Evolutionary conservation across 768 basidiomycete species (phyloP), one percentile per base, ranked within the genome.

Genomic region (Russula sp.): DNA sequence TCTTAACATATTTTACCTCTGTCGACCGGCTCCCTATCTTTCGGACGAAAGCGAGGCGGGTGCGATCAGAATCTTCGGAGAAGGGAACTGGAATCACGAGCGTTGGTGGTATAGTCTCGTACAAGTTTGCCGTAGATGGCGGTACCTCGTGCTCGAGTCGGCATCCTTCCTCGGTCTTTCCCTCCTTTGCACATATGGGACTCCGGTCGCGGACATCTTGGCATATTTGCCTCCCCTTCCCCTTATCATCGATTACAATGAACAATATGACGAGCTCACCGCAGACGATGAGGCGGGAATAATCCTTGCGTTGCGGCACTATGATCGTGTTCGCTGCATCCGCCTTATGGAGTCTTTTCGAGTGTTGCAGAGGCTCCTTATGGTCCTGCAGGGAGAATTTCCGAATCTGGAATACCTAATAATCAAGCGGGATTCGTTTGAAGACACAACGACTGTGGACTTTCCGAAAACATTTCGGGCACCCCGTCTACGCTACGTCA

Each of bases 321-420:
- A 24, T 8, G 48, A 38, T 24, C 58, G 58, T 3, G 48, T 59
- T 20, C 57, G 34, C 46, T 44, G 44, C 16, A 58, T 58, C 46
- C 44, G 30, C 30, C 13, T 58, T 30, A 2, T 10, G 11, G 9
- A 34, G 3, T 7, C 57, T 22, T 5, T 32, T 34, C 14, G 14
- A 11, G 24, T 34, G 5, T 18, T 58, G 44, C n/a, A 9, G 44
- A 58, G 8, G n/a, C n/a, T 58, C 44, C 6, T 58, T 14, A 13
- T 1, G 6, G 44, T 30, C n/a, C 34, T 58, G 8, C 13, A 48
- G 4, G 44, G 48, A 6, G 30, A 58, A 46, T 58, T 32, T 34
- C 57, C 44, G 30, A 48, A 48, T 13, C 14, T 58, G 30, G 46
- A 58, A 32, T 46, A 10, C 30, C 13, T 58, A n/a, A n/a, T n/a